Percentiles rank a stretch among this genome's conserved stretches.
These are phyloP conservation scores for Sporothrix curviconia DNA, from an alignment of 2,329 filamentous ascomycete species.

Conservation along the genomic window DNA sequence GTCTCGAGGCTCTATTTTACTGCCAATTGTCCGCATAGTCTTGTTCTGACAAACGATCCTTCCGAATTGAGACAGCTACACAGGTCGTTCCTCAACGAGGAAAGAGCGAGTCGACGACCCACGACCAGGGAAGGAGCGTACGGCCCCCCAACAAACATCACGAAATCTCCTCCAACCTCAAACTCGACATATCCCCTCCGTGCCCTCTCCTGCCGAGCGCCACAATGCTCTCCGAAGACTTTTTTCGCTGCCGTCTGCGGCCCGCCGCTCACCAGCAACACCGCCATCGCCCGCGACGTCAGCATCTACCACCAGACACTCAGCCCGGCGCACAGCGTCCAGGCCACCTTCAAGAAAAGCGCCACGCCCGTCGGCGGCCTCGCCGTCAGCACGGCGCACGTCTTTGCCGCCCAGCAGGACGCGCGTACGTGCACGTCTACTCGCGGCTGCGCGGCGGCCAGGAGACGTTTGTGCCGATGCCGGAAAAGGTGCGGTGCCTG, in stretches of 20 bases:
- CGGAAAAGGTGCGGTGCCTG: conserved; percentile 76
- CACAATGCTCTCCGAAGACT: conserved; percentile 55
- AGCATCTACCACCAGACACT: conserved; percentile 82
- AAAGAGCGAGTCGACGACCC: not conserved
- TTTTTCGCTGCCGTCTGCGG: conserved; percentile 54
- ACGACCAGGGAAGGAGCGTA: not conserved
- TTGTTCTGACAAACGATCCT: not conserved
- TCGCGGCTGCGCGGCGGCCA: conserved; percentile 76
- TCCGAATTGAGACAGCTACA: not conserved
- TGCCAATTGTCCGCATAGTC: not conserved
- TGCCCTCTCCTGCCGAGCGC: not conserved
- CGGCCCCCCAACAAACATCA: not conserved
- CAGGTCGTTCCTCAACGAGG: not conserved
- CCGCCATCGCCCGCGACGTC: conserved; percentile 64
- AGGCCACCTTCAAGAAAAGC: conserved; percentile 84
- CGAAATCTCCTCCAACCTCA: not conserved
- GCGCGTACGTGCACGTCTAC: conserved; percentile 90
- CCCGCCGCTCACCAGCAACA: conserved; percentile 44
- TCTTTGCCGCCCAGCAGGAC: conserved; percentile 86
- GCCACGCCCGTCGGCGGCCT: conserved; percentile 71
- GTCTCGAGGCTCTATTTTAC: not conserved
- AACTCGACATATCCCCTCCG: not conserved
- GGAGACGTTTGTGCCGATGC: conserved; percentile 81
- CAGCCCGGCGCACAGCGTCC: conserved; percentile 69
- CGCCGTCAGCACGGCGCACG: conserved; percentile 71